Conservation (phyloP, 2,329 filamentous ascomycete genomes). For the Cercospora berteroae region DNA sequence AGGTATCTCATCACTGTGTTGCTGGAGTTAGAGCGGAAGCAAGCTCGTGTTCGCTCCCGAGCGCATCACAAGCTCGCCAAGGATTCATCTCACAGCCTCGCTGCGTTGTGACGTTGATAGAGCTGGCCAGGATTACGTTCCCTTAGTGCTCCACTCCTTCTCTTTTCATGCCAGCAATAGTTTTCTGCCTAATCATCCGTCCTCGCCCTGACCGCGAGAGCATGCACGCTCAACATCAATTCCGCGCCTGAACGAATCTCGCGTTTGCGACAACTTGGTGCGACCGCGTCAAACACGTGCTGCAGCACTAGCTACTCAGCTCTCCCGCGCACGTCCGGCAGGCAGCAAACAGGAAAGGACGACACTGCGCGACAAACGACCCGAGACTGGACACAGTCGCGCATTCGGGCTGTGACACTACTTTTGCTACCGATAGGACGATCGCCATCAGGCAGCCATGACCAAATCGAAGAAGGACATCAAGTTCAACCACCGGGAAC, state of each 20-base stretch:
- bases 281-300: constrained; percentile 14
- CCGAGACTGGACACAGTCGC: background rate
- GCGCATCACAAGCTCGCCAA: background rate
- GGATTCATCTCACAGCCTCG: background rate
- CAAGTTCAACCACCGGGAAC: constrained; percentile 58
- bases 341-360: constrained; percentile 2
- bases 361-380: background rate
- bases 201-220: background rate
- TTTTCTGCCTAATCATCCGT: background rate
- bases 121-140: background rate
- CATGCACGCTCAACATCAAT: background rate
- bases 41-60: background rate
- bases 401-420: background rate
- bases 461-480: constrained; percentile 58
- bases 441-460: constrained; percentile 39
- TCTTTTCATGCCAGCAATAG: background rate
- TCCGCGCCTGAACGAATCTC: background rate
- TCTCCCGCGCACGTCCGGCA: constrained; percentile 11
- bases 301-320: constrained; percentile 7
- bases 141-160: constrained; percentile 1
- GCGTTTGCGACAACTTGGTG: background rate
- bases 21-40: background rate
- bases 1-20: background rate
- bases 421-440: background rate
- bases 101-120: background rate